Evolutionary conservation across 2,329 filamentous ascomycete species (phyloP), one percentile per base, ranked within the genome.

Genomic region (Phymatotrichopsis omnivora): DNA sequence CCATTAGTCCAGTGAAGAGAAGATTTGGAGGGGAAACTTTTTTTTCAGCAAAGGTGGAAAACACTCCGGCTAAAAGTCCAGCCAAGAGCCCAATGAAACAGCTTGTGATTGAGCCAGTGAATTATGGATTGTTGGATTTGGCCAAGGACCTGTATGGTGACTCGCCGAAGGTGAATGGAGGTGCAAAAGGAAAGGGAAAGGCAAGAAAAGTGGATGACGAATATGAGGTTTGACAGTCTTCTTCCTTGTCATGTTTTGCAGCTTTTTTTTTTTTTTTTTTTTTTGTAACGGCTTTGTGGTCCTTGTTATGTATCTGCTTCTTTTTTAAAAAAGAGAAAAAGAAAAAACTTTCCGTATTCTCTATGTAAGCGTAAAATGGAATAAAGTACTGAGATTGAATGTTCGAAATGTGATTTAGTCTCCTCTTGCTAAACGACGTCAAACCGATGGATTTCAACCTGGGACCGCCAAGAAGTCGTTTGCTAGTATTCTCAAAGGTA

Each of bases 1-100:
- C 91, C 5, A 85, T 96, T 57, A 94, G 85, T 60, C 89, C 91
- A 5, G 79, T 84, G 60, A 96, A 96, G 68, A 55, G 52, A 22
- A 51, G 55, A 32, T 56, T 53, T 25, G 52, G 52, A 19, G 52
- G 52, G 10, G 49, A 49, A 41, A 54, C 41, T 30, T 51, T 53
- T 34, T 50, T 55, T 32, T 47, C 52, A 22, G 29, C 31, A 30
- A 47, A 42, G 17, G 29, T 34, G 4, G 31, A 44, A 34, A 38
- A 24, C 31, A 34, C 50, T 40, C n/a, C n/a, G n/a, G n/a, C n/a
- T n/a, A n/a, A n/a, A n/a, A n/a, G n/a, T n/a, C n/a, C n/a, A n/a
- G n/a, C n/a, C n/a, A n/a, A n/a, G n/a, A 54, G 47, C 28, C 42
- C 52, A 23, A 31, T 42, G 23, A 52, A 54, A 24, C 44, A 36